Conservation (phyloP, 306 rosid species). For the Gillenia trifoliata region DNA sequence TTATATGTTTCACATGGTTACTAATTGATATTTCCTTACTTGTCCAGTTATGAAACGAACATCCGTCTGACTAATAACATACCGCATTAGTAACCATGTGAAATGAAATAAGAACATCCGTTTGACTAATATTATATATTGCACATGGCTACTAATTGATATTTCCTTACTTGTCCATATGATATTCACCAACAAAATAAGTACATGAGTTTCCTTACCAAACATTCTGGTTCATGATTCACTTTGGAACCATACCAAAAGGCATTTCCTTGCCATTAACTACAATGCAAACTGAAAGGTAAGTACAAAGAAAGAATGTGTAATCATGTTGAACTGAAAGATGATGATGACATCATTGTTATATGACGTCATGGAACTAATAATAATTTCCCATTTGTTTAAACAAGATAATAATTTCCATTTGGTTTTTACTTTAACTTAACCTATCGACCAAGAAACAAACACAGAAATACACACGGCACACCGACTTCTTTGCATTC, state of each 20-base stretch:
- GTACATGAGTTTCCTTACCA: neutral
- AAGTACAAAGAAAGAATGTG: neutral
- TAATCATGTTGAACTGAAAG: neutral
- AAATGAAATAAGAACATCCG: too few relatives aligned
- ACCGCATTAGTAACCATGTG: too few relatives aligned
- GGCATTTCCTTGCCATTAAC: too few relatives aligned
- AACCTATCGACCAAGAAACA: neutral
- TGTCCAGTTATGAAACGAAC: neutral
- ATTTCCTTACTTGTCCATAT: too few relatives aligned
- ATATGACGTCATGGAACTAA: neutral
- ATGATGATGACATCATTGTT: neutral
- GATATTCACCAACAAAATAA: too few relatives aligned
- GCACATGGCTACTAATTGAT: too few relatives aligned
- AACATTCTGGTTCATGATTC: neutral
- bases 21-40: neutral
- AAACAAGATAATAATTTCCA: neutral
- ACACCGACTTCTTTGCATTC: neutral
- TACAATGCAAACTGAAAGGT: neutral
- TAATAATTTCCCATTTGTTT: neutral
- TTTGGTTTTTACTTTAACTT: neutral
- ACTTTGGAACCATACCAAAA: neutral
- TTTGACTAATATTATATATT: too few relatives aligned
- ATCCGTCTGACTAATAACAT: too few relatives aligned
- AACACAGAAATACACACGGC: too few relatives aligned
- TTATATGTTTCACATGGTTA: too few relatives aligned